These are phyloP conservation scores for Euphorbia lathyris DNA, from an alignment of 345 rosid genomes.

Conservation along the genomic window DNA sequence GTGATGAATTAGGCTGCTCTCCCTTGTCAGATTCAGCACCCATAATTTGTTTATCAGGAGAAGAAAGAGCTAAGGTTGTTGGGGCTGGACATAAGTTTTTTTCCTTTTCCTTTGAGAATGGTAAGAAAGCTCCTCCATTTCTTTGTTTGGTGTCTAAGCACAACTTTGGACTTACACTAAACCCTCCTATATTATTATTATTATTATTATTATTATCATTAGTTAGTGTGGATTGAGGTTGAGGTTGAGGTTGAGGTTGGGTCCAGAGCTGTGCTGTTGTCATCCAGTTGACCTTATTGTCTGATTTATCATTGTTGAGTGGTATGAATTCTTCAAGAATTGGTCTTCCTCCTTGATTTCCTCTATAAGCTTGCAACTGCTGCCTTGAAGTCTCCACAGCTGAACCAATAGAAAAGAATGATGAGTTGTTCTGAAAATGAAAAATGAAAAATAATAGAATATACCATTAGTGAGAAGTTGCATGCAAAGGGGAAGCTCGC, in stretches of 20 bases:
- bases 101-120: slow-evolving; percentile 85
- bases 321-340: slow-evolving; percentile 98
- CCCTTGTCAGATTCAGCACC: slow-evolving; percentile 44
- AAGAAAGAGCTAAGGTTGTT: slow-evolving; percentile 49
- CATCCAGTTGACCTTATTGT: slow-evolving; percentile 87
- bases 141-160: slow-evolving; percentile 59
- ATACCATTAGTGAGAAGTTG: slow-evolving; percentile 94
- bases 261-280: slow-evolving; percentile 93
- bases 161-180: slow-evolving; percentile 55
- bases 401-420: slow-evolving; percentile 22
- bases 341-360: slow-evolving; percentile 57
- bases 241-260: slow-evolving; percentile 54
- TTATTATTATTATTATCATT: slow-evolving; percentile 39
- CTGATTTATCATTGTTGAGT: slow-evolving; percentile 51
- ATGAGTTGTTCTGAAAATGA: not conserved
- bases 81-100: slow-evolving; percentile 41
- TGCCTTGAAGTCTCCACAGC: slow-evolving; percentile 88
- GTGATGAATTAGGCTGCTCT: slow-evolving; percentile 16
- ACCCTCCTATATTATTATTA: slow-evolving; percentile 39
- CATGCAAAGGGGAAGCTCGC: slow-evolving; percentile 99
- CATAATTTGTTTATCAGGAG: slow-evolving; percentile 42
- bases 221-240: slow-evolving; percentile 27
- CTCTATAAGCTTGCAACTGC: slow-evolving; percentile 66
- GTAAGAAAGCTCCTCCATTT: slow-evolving; percentile 88
- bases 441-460: not conserved